Evolutionary conservation across 495 filamentous ascomycete genomes (phyloP), one percentile per base, ranked within the genome.

Genomic region (Aspergillus panamensis): DNA sequence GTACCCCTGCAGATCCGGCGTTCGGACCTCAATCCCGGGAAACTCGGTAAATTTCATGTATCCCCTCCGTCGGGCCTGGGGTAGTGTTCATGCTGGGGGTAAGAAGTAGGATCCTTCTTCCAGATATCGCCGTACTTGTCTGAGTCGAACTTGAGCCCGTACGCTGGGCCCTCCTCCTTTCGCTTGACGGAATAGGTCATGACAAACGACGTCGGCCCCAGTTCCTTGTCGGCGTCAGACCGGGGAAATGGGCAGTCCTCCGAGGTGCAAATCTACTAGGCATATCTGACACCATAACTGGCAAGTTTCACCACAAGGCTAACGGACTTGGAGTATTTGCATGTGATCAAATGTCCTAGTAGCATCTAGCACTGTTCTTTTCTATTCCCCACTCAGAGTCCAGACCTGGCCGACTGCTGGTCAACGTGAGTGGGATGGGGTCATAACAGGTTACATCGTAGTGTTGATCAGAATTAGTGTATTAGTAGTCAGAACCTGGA

Each of bases 71-170:
- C 47, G 19, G 53, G 53, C 8, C 21, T 20, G 8, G 39, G 53
- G 3, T 47, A 20, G 42, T 14, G 31, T 13, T 32, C 40, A 55
- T 45, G 19, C 20, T 17, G 3, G 5, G n/a, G 13, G 4, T 51
- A 29, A 7, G 29, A 14, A 12, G 13, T n/a, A 9, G 17, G 39
- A 45, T 25, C 33, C 7, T 17, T 1, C 7, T 31, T 9, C 35
- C 20, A 19, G 30, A 55, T 13, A 45, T 55, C 39, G 39, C 53
- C 53, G 20, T 55, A 55, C 19, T 55, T 55, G 4, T 45, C 53
- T 8, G 19, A 14, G 16, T 33, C 53, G n/a, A 55, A 47, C 3
- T 19, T 14, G 3, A 55, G 14, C 1, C 21, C 39, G 39, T 55
- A 55, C 10, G 12, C 6, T 0, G 51, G 20, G 0, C 53, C 53